Conservation (phyloP, 345 rosid genomes). For the Aethionema arabicum region DNA sequence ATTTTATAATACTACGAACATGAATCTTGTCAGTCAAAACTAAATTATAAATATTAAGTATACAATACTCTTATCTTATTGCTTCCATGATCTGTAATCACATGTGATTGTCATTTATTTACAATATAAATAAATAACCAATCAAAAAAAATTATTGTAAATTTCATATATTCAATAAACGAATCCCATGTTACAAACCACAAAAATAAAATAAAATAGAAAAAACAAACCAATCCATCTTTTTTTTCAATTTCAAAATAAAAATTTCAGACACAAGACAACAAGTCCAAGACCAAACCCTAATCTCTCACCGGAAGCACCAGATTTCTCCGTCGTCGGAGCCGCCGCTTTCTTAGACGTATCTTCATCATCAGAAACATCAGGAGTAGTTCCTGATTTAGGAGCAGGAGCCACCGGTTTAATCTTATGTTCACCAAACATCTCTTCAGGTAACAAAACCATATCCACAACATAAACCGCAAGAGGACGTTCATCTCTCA, state of each 20-base stretch:
- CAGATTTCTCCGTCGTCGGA: constrained; percentile 26
- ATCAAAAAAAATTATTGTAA: constrained; percentile 8
- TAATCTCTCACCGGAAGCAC: constrained; percentile 33
- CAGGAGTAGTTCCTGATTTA: constrained; percentile 20
- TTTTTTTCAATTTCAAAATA: constrained; percentile 34
- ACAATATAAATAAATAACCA: no score
- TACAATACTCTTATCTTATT: no score
- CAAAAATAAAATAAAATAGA: constrained; percentile 11
- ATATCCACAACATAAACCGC: constrained; percentile 78
- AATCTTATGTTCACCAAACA: constrained; percentile 47
- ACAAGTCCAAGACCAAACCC: constrained; percentile 53
- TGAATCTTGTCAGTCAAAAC: no score
- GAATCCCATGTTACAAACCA: constrained; percentile 13
- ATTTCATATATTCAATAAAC: neutral
- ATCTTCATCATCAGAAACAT: constrained; percentile 4
- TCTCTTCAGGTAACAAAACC: constrained; percentile 67
- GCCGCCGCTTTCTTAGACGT: constrained; percentile 37
- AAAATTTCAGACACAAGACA: constrained; percentile 47
- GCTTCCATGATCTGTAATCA: no score
- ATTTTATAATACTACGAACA: no score
- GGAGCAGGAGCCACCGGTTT: constrained; percentile 47
- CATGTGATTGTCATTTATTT: neutral
- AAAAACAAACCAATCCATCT: neutral
- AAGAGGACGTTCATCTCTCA: constrained; percentile 51
- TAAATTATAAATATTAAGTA: no score